phyloP scores from a whole-genome alignment of 345 rosid genomes.

The Eucalyptus sp. region DNA sequence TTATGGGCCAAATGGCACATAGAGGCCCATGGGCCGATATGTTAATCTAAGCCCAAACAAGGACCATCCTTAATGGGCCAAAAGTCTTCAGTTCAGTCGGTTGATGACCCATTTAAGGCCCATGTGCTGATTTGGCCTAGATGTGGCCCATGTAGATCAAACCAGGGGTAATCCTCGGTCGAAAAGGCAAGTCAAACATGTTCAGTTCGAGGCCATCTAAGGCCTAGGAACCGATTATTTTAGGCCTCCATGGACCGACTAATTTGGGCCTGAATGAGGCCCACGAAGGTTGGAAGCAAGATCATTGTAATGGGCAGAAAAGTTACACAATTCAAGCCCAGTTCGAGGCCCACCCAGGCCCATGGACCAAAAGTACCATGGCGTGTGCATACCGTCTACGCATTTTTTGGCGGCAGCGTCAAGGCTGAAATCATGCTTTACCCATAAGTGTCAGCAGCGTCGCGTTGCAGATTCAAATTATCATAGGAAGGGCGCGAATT shows the following conservation, averaged over 20 bases:
- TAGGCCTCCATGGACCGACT: neutral
- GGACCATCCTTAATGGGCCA: neutral
- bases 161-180: neutral
- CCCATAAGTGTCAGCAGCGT: neutral
- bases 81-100: neutral
- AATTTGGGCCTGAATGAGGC: neutral
- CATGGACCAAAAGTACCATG: neutral
- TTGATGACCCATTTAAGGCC: neutral
- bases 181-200: neutral
- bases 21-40: neutral
- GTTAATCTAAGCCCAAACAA: neutral
- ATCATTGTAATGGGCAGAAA: neutral
- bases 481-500: neutral
- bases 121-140: fast-evolving
- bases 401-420: neutral
- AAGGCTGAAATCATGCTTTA: neutral
- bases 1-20: neutral
- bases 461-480: neutral
- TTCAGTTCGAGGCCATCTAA: neutral
- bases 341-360: neutral
- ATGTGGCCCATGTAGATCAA: neutral
- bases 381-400: fast-evolving
- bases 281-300: neutral
- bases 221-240: neutral
- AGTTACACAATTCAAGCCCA: neutral